Evolutionary conservation across 2,329 filamentous ascomycete species (phyloP).

Genomic region (Alternaria conjuncta): DNA sequence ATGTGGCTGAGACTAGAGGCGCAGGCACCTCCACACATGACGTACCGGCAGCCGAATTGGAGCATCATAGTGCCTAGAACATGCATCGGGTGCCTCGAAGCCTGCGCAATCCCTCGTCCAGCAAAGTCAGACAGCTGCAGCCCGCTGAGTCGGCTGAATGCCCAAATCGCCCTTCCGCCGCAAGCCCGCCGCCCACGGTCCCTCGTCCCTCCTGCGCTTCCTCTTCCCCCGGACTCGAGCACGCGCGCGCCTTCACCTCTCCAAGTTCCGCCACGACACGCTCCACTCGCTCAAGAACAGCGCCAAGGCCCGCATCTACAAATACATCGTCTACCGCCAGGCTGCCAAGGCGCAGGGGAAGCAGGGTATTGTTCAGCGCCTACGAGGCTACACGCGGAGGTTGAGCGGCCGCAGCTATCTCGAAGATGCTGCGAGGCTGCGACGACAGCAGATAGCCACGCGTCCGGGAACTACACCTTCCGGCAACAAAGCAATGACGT

Average conservation of each 20-base stretch:
- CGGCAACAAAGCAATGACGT: constrained; percentile 33
- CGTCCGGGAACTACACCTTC: constrained; percentile 30
- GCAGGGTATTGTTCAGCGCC: constrained; percentile 37
- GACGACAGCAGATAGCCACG: constrained; percentile 42
- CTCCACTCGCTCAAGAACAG: constrained; percentile 73
- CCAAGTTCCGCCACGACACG: constrained; percentile 75
- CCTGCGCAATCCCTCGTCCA: constrained; percentile 11
- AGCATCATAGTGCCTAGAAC: constrained; percentile 14
- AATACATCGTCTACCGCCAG: constrained; percentile 71
- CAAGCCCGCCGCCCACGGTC: constrained; percentile 39
- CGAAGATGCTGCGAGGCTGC: constrained; percentile 42
- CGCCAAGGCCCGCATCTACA: constrained; percentile 78
- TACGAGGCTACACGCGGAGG: constrained; percentile 42
- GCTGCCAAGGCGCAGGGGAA: constrained; percentile 38
- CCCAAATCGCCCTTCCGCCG: constrained; percentile 40
- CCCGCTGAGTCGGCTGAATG: constrained; percentile 35
- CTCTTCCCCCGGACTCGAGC: constrained; percentile 71
- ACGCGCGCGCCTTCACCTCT: constrained; percentile 69
- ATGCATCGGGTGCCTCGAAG: constrained; percentile 4
- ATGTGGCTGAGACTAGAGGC: constrained; percentile 6
- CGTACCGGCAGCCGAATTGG: constrained; percentile 15
- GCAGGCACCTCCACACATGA: constrained; percentile 20
- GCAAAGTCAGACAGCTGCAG: constrained; percentile 15
- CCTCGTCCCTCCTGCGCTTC: constrained; percentile 63
- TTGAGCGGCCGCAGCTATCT: constrained; percentile 34